A percentile compares a stretch with the other conserved stretches of the same genome.
These are phyloP conservation scores for Gypsophila paniculata DNA, from an alignment of 179 eudicot species.

Conservation along the genomic window DNA sequence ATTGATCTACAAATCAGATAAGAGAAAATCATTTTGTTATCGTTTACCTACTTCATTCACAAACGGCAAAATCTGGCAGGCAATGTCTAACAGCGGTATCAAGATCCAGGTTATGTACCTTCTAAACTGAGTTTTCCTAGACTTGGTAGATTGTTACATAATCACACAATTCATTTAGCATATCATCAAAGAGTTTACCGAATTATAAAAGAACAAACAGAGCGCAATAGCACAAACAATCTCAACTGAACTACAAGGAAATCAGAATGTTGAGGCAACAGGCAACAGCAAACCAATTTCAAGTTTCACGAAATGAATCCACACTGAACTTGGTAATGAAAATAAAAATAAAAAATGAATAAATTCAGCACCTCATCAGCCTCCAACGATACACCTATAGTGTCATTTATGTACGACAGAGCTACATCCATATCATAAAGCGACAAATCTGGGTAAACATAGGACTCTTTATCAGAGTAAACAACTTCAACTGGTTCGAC, in stretches of 20 bases:
- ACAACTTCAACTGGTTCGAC: constrained; percentile 89
- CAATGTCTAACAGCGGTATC: not conserved
- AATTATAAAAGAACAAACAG: not conserved
- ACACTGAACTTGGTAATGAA: not conserved
- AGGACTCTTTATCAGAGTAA: constrained; percentile 60
- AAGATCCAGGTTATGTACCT: constrained; percentile 6
- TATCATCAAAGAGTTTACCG: not conserved
- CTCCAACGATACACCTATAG: constrained; percentile 67
- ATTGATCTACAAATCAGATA: not conserved
- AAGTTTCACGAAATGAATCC: constrained; percentile 9
- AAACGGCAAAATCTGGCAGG: not conserved
- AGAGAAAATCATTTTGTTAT: not conserved
- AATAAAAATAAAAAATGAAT: not conserved
- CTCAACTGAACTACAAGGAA: not conserved
- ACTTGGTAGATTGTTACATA: not conserved
- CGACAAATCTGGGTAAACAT: constrained; percentile 70
- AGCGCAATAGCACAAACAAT: not conserved
- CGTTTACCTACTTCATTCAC: not conserved
- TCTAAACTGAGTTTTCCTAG: not conserved
- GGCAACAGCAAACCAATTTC: not conserved
- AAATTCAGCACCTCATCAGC: constrained; percentile 55
- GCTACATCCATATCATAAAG: constrained; percentile 72
- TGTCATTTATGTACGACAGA: constrained; percentile 63
- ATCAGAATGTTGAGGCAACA: constrained; percentile 8
- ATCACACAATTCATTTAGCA: not conserved